Conservation (phyloP, 192 early-diverging fungal species). For the Spizellomyces punctatus region DNA sequence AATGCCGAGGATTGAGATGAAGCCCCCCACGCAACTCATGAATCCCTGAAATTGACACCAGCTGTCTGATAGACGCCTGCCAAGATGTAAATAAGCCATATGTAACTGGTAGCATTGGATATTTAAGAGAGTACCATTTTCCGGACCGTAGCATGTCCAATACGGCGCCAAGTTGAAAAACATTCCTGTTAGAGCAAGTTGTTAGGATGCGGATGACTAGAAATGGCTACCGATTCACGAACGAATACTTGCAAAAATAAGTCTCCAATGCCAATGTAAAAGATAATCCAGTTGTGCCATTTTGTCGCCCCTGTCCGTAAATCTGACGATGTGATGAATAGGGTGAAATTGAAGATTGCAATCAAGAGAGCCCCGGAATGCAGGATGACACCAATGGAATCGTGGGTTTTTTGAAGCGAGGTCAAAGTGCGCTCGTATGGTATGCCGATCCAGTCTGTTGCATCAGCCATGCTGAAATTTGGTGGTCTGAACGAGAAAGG, state of each 20-base stretch:
- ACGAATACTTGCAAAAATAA: not conserved
- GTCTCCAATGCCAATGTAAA: conserved; percentile 2
- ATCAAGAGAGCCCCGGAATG: not conserved
- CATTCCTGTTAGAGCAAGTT: not conserved
- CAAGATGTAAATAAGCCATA: not conserved
- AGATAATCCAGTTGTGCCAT: conserved; percentile 25
- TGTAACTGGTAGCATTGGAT: not conserved
- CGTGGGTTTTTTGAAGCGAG: not conserved
- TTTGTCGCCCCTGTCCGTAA: not conserved
- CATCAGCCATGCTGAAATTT: not conserved
- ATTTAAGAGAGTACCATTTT: not conserved
- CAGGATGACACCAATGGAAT: conserved; percentile 2
- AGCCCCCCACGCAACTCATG: not conserved
- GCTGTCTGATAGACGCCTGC: conserved; percentile 10
- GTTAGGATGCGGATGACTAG: not conserved
- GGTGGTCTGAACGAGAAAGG: too few relatives aligned
- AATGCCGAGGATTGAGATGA: conserved; percentile 12
- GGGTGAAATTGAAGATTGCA: not conserved
- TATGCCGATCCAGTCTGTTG: not conserved
- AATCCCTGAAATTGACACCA: conserved; percentile 30
- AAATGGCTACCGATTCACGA: not conserved
- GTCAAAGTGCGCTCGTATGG: not conserved
- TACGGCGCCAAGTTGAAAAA: conserved; percentile 12
- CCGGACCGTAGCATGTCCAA: not conserved
- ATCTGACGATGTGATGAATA: not conserved